A percentile compares a stretch with the other conserved stretches of the same genome.
phyloP scores from a whole-genome alignment of 345 rosid species.

The Eucalyptus curtisii region DNA sequence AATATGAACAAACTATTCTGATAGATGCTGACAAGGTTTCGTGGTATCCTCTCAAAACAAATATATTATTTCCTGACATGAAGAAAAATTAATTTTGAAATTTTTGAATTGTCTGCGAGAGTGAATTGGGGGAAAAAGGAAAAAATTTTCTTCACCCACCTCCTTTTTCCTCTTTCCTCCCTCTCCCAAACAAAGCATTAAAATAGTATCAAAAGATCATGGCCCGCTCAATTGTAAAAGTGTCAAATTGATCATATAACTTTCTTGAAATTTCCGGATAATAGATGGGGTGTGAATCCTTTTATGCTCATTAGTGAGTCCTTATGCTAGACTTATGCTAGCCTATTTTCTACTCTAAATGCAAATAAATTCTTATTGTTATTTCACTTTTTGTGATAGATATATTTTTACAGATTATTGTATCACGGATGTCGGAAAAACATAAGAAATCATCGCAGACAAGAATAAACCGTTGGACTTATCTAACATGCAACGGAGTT shows the following conservation, averaged over 20 bases:
- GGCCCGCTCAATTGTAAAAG: neutral
- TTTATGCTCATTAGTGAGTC: neutral
- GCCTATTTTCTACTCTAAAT: too few relatives aligned
- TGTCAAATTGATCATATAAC: neutral
- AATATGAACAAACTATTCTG: neutral
- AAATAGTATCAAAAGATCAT: neutral
- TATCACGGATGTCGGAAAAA: neutral
- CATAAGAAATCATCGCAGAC: neutral
- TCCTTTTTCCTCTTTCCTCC: neutral
- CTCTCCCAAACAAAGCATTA: neutral
- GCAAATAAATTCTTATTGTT: neutral
- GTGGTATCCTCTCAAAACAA: neutral
- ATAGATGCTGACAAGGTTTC: neutral
- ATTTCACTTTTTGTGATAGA: neutral
- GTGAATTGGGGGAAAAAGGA: neutral
- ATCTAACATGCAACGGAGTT: too few relatives aligned
- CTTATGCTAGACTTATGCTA: too few relatives aligned
- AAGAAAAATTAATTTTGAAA: too few relatives aligned
- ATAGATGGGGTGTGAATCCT: neutral
- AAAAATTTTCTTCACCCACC: neutral
- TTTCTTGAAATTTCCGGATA: too few relatives aligned
- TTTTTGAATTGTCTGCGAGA: neutral
- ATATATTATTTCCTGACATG: neutral
- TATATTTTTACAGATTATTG: neutral
- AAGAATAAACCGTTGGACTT: neutral